Evolutionary conservation across 2,329 filamentous ascomycete genomes (phyloP).

Genomic region (Cladophialophora psammophila): DNA sequence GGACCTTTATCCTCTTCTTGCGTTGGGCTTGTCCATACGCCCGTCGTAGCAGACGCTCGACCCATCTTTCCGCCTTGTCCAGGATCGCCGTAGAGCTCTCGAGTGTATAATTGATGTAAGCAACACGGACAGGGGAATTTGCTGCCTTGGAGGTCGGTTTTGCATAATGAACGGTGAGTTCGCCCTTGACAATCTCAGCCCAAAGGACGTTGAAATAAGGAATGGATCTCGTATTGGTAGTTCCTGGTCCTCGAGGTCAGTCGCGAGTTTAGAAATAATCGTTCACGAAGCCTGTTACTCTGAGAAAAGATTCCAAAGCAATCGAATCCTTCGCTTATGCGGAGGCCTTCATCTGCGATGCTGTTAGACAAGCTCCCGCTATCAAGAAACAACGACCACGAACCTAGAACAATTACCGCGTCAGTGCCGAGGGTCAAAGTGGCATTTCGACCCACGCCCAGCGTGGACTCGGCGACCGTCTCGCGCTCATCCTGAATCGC

Average conservation of each 20-base stretch:
- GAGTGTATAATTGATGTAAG: slow-evolving; percentile 68
- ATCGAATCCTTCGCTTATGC: slow-evolving; percentile 46
- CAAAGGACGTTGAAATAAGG: slow-evolving; percentile 86
- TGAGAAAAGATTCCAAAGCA: slow-evolving; percentile 65
- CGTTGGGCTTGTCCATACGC: slow-evolving; percentile 75
- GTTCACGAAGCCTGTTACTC: slow-evolving; percentile 49
- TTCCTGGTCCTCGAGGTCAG: slow-evolving; percentile 43
- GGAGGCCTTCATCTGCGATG: slow-evolving; percentile 35
- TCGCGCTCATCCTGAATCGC: slow-evolving; percentile 41
- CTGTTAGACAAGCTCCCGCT: slow-evolving; percentile 17
- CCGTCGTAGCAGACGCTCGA: slow-evolving; percentile 68
- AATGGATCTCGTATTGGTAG: slow-evolving; percentile 65
- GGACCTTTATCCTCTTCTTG: slow-evolving; percentile 80
- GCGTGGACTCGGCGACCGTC: slow-evolving; percentile 54
- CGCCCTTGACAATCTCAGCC: slow-evolving; percentile 69
- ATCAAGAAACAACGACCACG: neutral
- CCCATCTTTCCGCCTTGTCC: slow-evolving; percentile 62
- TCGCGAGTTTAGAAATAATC: slow-evolving; percentile 3
- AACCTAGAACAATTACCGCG: slow-evolving; percentile 66
- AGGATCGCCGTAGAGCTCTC: slow-evolving; percentile 59
- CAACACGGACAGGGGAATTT: slow-evolving; percentile 63
- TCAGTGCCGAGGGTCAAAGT: slow-evolving; percentile 68
- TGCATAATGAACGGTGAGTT: slow-evolving; percentile 77
- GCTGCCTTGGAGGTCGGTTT: slow-evolving; percentile 60
- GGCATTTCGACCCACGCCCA: slow-evolving; percentile 64